Base-by-base conservation (phyloP, 352 stramenopile genomes). In the Pythium monospermum region DNA sequence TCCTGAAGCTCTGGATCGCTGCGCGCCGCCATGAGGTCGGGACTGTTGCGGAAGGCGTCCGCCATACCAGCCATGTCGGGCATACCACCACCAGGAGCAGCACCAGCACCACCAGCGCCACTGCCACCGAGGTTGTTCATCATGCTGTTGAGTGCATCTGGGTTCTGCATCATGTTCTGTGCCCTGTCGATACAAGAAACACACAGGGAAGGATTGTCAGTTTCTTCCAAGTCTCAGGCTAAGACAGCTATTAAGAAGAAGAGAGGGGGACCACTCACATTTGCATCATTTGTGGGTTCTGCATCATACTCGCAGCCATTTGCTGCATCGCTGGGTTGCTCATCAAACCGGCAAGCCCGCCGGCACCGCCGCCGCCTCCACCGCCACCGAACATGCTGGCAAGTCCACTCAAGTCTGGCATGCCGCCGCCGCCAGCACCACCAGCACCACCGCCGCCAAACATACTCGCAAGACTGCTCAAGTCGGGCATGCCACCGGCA, bases 141-240 rank as follows among this genome's bases (percentile, higher is more conserved):
- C 57, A 91, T 75, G 40, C 73, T 76, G 48, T 59, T 83, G 16
- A 94, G 59, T 67, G 88, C 88, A 19, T 82, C 72, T 3, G 84
- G 80, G 61, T 93, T 88, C 62, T 92, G 77, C 84, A 95, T 95
- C 84, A 95, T 92, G 54, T 92, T 92, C 46, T 93, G 82, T 4
- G 84, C 84, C 73, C 72, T 83, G 25, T 30, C 15, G n/a, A 15
- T 37, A 32, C 12, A 54, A 16, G 18, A 22, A 16, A 48, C 5
- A 28, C 22, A 26, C 18, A 18, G n/a, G n/a, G n/a, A n/a, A n/a
- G n/a, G n/a, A n/a, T n/a, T 12, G 8, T 18, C n/a, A 44, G 1
- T 46, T 36, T 7, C 19, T 26, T 31, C 13, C 5, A 40, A 26
- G 12, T 18, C 8, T 16, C 16, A 28, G 27, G 21, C 4, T 27